A percentile compares a stretch with the other conserved stretches of the same genome.
Evolutionary conservation across 1,284 basidiomycete genomes (phyloP).

Genomic region (Xerocomus minutiporus): DNA sequence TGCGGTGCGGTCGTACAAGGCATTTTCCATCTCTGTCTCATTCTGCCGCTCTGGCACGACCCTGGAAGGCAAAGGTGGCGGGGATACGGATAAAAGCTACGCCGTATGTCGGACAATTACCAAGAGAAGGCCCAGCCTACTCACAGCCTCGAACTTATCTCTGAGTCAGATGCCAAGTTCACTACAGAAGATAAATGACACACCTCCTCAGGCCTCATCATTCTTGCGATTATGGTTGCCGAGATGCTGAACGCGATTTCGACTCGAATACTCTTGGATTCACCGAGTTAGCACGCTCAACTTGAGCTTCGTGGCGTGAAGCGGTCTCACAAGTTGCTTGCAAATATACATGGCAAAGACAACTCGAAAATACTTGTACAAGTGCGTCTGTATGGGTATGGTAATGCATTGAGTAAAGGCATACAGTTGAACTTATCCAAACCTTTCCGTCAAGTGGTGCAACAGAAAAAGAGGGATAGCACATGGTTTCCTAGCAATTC

Average conservation of each 20-base stretch:
- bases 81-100: not conserved
- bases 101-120: not conserved
- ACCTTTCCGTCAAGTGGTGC: not conserved
- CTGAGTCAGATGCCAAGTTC: not conserved
- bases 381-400: not conserved
- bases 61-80: not conserved
- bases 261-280: too few relatives aligned
- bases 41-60: not conserved
- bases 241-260: too few relatives aligned
- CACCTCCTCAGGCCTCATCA: not conserved
- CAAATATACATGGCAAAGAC: too few relatives aligned
- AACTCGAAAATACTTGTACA: not conserved
- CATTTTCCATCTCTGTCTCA: not conserved
- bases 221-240: too few relatives aligned
- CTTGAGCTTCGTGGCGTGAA: too few relatives aligned
- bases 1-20: not conserved
- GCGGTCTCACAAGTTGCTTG: too few relatives aligned
- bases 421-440: not conserved
- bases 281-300: too few relatives aligned
- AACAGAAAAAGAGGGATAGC: not conserved
- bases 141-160: not conserved
- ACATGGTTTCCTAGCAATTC: not conserved
- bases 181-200: not conserved
- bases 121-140: not conserved
- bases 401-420: too few relatives aligned